phyloP scores from a whole-genome alignment of 441 rosid species.

The Aleurites moluccanus region DNA sequence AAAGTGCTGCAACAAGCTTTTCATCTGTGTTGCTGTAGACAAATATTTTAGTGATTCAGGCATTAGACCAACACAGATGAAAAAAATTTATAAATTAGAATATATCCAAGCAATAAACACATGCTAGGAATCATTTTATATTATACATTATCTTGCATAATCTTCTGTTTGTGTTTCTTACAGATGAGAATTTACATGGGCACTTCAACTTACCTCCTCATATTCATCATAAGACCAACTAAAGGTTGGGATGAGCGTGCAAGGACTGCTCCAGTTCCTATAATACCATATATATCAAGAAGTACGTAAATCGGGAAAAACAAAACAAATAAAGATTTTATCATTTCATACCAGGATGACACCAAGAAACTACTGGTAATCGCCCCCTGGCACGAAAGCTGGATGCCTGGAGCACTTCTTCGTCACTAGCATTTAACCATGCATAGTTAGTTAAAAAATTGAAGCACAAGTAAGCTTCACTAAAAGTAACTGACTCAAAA shows the following conservation, averaged over 20 bases:
- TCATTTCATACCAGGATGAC: conserved; percentile 76
- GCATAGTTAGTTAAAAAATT: conserved; percentile 28
- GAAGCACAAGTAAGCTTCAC: conserved; percentile 10
- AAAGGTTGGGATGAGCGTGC: conserved; percentile 99
- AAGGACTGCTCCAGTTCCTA: conserved; percentile 92
- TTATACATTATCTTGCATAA: neutral
- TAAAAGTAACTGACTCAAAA: conserved; percentile 10
- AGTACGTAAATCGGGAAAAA: conserved; percentile 3
- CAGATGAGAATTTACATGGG: neutral
- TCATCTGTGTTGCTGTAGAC: conserved; percentile 84
- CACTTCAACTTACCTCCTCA: conserved; percentile 73
- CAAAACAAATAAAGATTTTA: conserved; percentile 18
- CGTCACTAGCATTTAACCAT: conserved; percentile 57
- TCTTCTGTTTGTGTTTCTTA: neutral
- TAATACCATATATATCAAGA: conserved; percentile 19
- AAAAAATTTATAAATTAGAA: neutral
- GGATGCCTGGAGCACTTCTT: conserved; percentile 87
- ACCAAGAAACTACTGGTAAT: conserved; percentile 93
- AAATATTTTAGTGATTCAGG: conserved; percentile 17
- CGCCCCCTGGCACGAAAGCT: conserved; percentile 89
- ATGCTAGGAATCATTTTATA: neutral
- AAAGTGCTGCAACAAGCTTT: conserved; percentile 92
- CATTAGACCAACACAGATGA: neutral
- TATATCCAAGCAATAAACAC: conserved; percentile 16
- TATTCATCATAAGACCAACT: conserved; percentile 98